Evolutionary conservation across 164 flowering plant genomes (phyloP).

Genomic region (Nymphaea colorata): DNA sequence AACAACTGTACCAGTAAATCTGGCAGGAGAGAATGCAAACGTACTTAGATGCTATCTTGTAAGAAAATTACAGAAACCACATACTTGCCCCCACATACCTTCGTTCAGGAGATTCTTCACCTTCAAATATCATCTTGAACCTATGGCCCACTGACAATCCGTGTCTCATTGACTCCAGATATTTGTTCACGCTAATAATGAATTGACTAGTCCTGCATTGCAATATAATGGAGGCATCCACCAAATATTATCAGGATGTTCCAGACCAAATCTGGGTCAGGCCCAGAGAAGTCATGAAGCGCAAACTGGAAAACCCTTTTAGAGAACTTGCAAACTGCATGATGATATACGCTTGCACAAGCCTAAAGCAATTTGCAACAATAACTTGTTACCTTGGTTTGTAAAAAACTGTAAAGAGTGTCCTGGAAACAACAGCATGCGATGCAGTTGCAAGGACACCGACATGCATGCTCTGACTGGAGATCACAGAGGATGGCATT

Average conservation of each 20-base stretch:
- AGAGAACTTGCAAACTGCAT: not conserved
- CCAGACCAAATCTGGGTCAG: too few relatives aligned
- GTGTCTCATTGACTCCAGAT: conserved; percentile 45
- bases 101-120: conserved; percentile 78
- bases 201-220: conserved; percentile 54
- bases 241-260: not conserved
- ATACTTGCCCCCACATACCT: conserved; percentile 24
- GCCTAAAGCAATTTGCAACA: not conserved
- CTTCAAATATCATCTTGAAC: conserved; percentile 78
- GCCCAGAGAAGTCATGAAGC: too few relatives aligned
- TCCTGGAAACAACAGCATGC: conserved; percentile 62
- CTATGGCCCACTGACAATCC: conserved; percentile 53
- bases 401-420: conserved; percentile 66
- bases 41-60: not conserved
- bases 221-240: not conserved
- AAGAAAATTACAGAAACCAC: not conserved
- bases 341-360: not conserved
- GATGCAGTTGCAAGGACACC: conserved; percentile 97
- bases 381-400: conserved; percentile 57
- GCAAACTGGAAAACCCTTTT: not conserved
- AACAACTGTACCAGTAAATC: conserved; percentile 67
- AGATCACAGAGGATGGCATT: conserved; percentile 85
- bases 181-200: conserved; percentile 61
- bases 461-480: conserved; percentile 79
- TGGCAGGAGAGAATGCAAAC: conserved; percentile 5